phyloP scores from a whole-genome alignment of 148 eudicot genomes.

The Spergularia marina region DNA sequence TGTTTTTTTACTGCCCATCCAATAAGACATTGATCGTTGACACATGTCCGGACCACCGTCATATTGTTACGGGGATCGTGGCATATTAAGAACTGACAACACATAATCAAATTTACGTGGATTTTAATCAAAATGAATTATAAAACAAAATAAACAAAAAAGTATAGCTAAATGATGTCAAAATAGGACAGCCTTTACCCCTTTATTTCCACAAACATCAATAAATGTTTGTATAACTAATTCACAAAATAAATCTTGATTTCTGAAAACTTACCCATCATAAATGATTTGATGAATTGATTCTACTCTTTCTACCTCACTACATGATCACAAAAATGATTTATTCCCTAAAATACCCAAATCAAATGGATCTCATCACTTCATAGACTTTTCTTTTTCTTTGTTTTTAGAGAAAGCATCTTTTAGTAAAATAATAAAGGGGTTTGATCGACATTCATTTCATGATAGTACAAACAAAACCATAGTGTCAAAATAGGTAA shows the following conservation, averaged over 20 bases:
- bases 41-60: no score
- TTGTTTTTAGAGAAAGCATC: background rate
- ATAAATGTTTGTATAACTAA: slow-evolving; percentile 1
- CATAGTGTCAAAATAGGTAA: no score
- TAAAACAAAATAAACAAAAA: background rate
- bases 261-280: background rate
- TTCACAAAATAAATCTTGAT: background rate
- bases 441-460: no score
- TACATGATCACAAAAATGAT: background rate
- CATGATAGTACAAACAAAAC: no score
- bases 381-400: background rate
- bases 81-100: no score
- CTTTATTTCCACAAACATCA: background rate
- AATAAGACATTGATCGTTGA: no score
- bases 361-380: background rate
- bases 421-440: no score
- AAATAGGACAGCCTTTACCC: background rate
- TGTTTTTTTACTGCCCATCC: no score
- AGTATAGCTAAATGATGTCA: background rate
- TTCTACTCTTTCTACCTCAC: background rate
- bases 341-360: slow-evolving; percentile 10
- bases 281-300: slow-evolving; percentile 10
- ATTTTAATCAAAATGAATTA: no score
- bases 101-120: no score
- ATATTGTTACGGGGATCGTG: no score